phyloP scores from a whole-genome alignment of 495 filamentous ascomycete genomes.

The Aspergillus sclerotioniger region DNA sequence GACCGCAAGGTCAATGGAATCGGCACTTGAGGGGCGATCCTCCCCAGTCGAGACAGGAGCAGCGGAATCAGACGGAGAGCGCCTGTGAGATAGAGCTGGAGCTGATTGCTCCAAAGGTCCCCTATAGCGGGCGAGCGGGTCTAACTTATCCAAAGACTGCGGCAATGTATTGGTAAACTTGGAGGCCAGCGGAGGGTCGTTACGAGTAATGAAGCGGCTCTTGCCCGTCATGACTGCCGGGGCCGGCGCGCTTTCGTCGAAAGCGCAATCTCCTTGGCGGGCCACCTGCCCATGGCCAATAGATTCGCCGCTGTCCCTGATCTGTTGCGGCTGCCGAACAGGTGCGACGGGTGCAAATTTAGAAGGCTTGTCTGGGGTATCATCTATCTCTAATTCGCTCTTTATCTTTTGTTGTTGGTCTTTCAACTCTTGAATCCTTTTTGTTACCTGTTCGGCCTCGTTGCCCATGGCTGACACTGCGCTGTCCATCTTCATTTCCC shows the following conservation, averaged over 20 bases:
- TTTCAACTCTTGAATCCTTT: conserved; percentile 51
- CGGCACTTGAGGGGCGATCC: conserved; percentile 68
- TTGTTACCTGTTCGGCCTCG: conserved; percentile 46
- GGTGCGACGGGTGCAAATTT: conserved; percentile 28
- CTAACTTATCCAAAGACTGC: conserved; percentile 39
- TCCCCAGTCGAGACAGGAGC: conserved; percentile 32
- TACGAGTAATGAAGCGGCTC: conserved; percentile 49
- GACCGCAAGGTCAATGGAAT: conserved; percentile 87
- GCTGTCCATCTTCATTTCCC: conserved; percentile 33
- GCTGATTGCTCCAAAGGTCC: conserved; percentile 38
- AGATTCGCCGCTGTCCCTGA: conserved; percentile 25
- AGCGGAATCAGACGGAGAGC: conserved; percentile 36
- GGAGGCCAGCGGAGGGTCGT: conserved; percentile 44
- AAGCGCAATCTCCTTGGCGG: conserved; percentile 11
- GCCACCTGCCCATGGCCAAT: conserved; percentile 23
- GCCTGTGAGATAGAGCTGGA: conserved; percentile 40
- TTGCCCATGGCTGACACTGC: conserved; percentile 31
- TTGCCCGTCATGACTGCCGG: conserved; percentile 58
- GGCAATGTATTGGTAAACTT: conserved; percentile 40
- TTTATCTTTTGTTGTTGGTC: conserved; percentile 50
- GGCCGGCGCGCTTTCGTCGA: conserved; percentile 67
- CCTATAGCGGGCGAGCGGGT: conserved; percentile 33
- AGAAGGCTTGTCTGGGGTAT: conserved; percentile 33
- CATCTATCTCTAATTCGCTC: conserved; percentile 35
- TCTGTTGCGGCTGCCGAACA: conserved; percentile 25